These are phyloP conservation scores for Symbiotaphrina buchneri DNA, from an alignment of 495 filamentous ascomycete species.

Conservation along the genomic window DNA sequence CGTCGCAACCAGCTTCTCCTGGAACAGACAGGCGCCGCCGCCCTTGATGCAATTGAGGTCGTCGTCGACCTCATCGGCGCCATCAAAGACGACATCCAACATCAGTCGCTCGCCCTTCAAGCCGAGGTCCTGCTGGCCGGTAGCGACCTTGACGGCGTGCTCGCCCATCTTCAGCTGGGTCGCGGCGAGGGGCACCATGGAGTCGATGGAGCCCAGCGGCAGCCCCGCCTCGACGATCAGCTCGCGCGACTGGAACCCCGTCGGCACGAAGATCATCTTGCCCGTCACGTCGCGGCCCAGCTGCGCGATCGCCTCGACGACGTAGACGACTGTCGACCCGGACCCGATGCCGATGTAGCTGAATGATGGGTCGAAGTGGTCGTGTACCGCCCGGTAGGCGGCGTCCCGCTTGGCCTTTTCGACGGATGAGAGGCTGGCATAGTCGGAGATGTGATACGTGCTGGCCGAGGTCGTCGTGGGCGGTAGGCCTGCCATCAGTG, in stretches of 20 bases:
- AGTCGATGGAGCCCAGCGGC: slow-evolving; percentile 52
- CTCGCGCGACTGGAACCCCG: slow-evolving; percentile 71
- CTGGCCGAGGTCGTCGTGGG: no score
- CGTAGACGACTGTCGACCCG: slow-evolving; percentile 84
- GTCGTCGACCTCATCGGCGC: slow-evolving; percentile 91
- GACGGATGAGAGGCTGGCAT: slow-evolving; percentile 20
- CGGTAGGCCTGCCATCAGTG: no score
- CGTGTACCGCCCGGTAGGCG: slow-evolving; percentile 60
- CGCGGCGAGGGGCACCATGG: slow-evolving; percentile 12
- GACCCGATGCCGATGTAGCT: slow-evolving; percentile 79
- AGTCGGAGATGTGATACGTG: no score
- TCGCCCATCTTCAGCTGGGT: slow-evolving; percentile 6
- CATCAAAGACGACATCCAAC: slow-evolving; percentile 80
- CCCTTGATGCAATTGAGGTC: slow-evolving; percentile 95
- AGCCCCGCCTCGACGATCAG: slow-evolving; percentile 61
- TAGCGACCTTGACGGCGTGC: slow-evolving; percentile 8
- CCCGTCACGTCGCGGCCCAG: slow-evolving; percentile 32
- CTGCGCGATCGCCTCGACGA: slow-evolving; percentile 78
- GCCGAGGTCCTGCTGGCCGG: slow-evolving; percentile 10
- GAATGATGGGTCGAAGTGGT: slow-evolving; percentile 53
- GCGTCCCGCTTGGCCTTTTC: slow-evolving; percentile 73
- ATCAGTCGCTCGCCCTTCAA: slow-evolving; percentile 10
- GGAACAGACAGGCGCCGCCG: slow-evolving; percentile 87
- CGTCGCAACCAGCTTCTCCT: slow-evolving; percentile 88
- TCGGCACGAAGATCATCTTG: slow-evolving; percentile 68